Evolutionary conservation across 2,329 filamentous ascomycete genomes (phyloP).

Genomic region (Ophiostoma sp.): DNA sequence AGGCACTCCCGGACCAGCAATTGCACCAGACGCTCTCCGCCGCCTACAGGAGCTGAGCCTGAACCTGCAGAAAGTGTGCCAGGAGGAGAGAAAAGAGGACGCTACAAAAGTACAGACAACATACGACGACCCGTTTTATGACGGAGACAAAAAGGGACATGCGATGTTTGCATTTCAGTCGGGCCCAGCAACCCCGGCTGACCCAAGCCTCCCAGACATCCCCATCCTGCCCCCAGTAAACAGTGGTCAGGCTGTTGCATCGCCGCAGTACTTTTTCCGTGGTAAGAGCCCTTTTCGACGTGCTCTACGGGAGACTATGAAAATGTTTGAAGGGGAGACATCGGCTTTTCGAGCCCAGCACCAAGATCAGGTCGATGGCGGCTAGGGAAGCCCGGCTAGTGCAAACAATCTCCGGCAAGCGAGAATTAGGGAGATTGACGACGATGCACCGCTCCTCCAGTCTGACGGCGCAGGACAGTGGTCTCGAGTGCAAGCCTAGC

Average conservation of each 20-base stretch:
- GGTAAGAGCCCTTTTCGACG: constrained; percentile 58
- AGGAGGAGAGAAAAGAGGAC: background rate
- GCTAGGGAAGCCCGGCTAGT: background rate
- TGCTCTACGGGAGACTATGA: constrained; percentile 50
- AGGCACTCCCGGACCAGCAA: constrained; percentile 1
- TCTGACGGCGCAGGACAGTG: constrained; percentile 26
- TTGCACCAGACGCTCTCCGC: constrained; percentile 20
- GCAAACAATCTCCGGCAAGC: background rate
- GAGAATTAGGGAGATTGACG: background rate
- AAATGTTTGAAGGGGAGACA: constrained; percentile 36
- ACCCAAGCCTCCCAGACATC: background rate
- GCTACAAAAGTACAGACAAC: background rate
- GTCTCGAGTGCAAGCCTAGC: constrained; percentile 31
- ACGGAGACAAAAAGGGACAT: background rate
- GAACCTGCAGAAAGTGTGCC: constrained; percentile 24
- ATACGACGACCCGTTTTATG: constrained; percentile 26
- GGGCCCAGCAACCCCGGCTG: constrained; percentile 24
- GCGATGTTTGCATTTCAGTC: constrained; percentile 26
- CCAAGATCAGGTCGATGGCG: background rate
- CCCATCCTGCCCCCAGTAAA: background rate
- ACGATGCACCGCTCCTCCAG: constrained; percentile 26
- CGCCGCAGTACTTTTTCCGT: constrained; percentile 48
- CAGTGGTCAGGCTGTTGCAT: background rate
- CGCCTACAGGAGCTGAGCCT: constrained; percentile 28
- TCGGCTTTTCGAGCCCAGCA: background rate